Base-by-base conservation (phyloP, 2,329 filamentous ascomycete genomes). In the Stylonectria norvegica region DNA sequence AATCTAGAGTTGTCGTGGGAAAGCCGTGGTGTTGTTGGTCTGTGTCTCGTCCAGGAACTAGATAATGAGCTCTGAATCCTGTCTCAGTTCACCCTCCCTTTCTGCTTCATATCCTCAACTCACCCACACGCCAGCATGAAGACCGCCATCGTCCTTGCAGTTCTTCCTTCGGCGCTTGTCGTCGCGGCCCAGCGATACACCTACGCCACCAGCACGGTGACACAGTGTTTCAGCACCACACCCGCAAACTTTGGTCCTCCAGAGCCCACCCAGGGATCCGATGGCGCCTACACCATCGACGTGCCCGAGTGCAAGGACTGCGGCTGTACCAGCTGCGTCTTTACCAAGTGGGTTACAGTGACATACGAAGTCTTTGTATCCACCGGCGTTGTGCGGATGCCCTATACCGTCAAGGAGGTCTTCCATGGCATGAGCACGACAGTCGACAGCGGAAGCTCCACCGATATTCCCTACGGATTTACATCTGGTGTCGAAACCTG, bases 291-390 rank as follows among this genome's bases (percentile, higher is more conserved):
- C 43, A 55, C 52, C 8, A 41, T 57, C 44, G 38, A 42, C 11
- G 54, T 57, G 52, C 53, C 53, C 11, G 44, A 57, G 31, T 57
- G 54, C 20, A 40, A 45, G 14, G 48, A 54, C 19, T 57, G 54
- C 39, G 23, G 39, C 7, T 57, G 52, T 34, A 34, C 48, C 5
- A 40, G 36, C 8, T 57, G 53, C 29, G 36, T 45, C 8, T 57
- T 49, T 31, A 57, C 54, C 18, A 48, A 57, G 38, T 40, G 43
- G 38, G 52, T 52, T 34, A 54, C 54, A 23, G 47, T 52, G 29
- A 55, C 50, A n/a, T 43, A 54, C 23, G 46, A 51, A 20, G 50
- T 55, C 40, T 55, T 55, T 25, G 46, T 31, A 32, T 40, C 52
- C 25, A 42, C 40, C 9, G 53, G 52, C 31, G 40, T 52, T 15